Evolutionary conservation across 2,329 filamentous ascomycete genomes (phyloP).

Genomic region (Fusarium papillatum): DNA sequence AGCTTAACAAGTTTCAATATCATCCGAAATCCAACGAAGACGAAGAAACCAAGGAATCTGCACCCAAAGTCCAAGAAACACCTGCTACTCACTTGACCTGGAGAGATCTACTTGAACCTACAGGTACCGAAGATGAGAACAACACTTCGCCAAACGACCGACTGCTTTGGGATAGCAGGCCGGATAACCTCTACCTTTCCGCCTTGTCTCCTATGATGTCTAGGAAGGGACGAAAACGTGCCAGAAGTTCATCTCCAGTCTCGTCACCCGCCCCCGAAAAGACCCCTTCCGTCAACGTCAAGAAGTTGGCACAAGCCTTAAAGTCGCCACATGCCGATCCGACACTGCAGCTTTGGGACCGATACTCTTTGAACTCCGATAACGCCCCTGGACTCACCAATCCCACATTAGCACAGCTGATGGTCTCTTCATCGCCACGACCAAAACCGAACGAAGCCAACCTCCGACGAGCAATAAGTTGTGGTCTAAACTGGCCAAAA

Average conservation of each 20-base stretch:
- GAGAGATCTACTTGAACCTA: conserved; percentile 68
- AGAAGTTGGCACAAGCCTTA: conserved; percentile 69
- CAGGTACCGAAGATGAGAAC: conserved; percentile 58
- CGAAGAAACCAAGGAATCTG: conserved; percentile 19
- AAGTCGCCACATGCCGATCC: conserved; percentile 80
- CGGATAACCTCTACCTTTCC: conserved; percentile 55
- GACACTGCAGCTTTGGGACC: conserved; percentile 82
- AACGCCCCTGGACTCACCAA: conserved; percentile 63
- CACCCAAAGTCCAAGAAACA: conserved; percentile 48
- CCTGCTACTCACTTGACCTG: conserved; percentile 68
- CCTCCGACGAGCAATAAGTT: conserved; percentile 76
- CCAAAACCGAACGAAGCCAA: conserved; percentile 59
- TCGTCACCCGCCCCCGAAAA: conserved; percentile 73
- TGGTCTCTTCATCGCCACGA: conserved; percentile 79
- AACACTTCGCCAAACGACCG: conserved; percentile 71
- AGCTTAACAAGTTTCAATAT: conserved; percentile 69
- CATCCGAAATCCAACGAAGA: conserved; percentile 40
- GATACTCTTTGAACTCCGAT: conserved; percentile 69
- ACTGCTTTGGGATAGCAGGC: conserved; percentile 71
- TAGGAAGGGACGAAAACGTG: conserved; percentile 73
- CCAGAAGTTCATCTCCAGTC: conserved; percentile 79
- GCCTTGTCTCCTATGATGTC: conserved; percentile 63
- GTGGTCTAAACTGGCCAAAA: conserved; percentile 80
- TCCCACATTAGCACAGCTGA: conserved; percentile 73
- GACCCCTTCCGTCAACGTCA: conserved; percentile 67